Conservation (phyloP, 345 rosid genomes). For the Turnera subulata region DNA sequence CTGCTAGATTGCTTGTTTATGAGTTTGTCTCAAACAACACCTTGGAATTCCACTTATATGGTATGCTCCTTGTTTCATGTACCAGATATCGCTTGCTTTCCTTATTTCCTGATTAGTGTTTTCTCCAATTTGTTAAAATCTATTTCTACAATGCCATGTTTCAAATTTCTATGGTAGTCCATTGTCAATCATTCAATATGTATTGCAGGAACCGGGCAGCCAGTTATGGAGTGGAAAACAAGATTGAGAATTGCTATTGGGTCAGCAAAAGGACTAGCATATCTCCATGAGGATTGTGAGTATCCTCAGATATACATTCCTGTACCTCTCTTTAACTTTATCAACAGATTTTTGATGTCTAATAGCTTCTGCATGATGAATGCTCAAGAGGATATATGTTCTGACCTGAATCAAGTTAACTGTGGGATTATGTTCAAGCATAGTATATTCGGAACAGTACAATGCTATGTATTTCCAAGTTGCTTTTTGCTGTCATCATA, state of each 20-base stretch:
- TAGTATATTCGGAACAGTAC: too few relatives aligned
- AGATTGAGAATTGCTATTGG: slow-evolving; percentile 23
- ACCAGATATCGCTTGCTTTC: too few relatives aligned
- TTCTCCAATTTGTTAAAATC: too few relatives aligned
- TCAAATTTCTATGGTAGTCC: neutral
- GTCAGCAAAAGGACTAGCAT: slow-evolving; percentile 24
- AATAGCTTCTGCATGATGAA: neutral
- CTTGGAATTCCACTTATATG: slow-evolving; percentile 18
- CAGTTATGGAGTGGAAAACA: slow-evolving; percentile 14
- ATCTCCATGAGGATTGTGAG: slow-evolving; percentile 28
- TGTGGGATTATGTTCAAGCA: too few relatives aligned
- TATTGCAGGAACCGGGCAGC: slow-evolving; percentile 12
- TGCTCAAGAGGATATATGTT: too few relatives aligned
- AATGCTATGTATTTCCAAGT: too few relatives aligned
- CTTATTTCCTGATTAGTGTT: too few relatives aligned
- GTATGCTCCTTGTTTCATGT: neutral
- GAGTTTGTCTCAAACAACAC: slow-evolving; percentile 22
- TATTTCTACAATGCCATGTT: too few relatives aligned
- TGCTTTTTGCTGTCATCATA: too few relatives aligned
- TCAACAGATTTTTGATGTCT: neutral
- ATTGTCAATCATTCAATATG: too few relatives aligned
- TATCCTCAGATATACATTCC: neutral
- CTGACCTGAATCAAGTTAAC: too few relatives aligned
- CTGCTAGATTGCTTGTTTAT: slow-evolving; percentile 21
- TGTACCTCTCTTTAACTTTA: neutral